phyloP scores from a whole-genome alignment of 2,329 filamentous ascomycete genomes.

The Dactylellina drechsleri region DNA sequence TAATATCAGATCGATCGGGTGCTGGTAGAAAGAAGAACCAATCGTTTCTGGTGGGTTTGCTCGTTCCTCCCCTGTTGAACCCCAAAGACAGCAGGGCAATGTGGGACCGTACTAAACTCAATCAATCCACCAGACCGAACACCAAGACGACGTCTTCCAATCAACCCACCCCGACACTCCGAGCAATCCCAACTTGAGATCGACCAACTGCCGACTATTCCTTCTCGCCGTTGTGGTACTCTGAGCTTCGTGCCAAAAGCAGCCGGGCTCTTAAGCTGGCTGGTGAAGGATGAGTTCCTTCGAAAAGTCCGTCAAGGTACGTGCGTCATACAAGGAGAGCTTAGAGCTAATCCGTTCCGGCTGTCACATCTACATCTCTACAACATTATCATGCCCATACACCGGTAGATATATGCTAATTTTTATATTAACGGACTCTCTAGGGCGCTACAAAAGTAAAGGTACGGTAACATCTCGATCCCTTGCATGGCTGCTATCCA shows the following conservation, averaged over 20 bases:
- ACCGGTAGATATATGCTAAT: conserved; percentile 19
- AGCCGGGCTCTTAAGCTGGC: conserved; percentile 30
- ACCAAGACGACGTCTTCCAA: conserved; percentile 1
- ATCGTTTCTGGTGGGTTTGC: conserved; percentile 10
- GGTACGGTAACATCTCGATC: conserved; percentile 32
- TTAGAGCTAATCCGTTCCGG: neutral
- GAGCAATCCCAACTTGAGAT: neutral
- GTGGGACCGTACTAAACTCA: conserved; percentile 37
- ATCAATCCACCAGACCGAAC: conserved; percentile 16
- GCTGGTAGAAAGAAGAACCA: too few species aligned
- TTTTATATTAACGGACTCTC: neutral
- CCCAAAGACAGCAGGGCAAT: conserved; percentile 49
- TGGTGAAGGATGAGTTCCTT: conserved; percentile 79
- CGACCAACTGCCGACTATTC: conserved; percentile 19
- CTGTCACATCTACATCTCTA: neutral
- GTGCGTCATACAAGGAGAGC: conserved; percentile 17
- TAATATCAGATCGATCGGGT: too few species aligned
- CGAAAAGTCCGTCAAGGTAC: conserved; percentile 95
- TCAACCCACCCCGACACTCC: neutral
- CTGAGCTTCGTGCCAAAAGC: conserved; percentile 10
- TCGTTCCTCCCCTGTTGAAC: conserved; percentile 7
- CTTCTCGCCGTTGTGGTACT: conserved; percentile 11
- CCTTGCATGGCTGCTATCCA: neutral
- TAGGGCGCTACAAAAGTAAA: conserved; percentile 59
- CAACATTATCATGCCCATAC: conserved; percentile 23